phyloP scores from a whole-genome alignment of 108 stramenopile genomes.

The Mayamaea pseudoterrestris region DNA sequence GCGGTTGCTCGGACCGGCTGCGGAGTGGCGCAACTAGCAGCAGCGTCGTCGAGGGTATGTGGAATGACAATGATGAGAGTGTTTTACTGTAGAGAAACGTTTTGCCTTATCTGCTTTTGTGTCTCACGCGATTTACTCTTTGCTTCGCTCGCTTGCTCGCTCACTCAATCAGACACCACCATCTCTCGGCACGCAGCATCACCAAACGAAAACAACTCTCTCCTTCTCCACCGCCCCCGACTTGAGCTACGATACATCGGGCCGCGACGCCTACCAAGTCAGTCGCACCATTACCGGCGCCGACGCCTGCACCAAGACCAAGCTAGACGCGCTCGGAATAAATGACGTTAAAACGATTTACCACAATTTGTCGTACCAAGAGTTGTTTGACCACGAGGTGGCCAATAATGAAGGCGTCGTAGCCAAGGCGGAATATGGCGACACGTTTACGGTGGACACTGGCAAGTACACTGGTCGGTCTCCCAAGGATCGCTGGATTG shows the following conservation, averaged over 20 bases:
- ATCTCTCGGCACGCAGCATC: too few relatives aligned
- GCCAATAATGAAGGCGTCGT: conserved; percentile 81
- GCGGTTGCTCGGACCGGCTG: too few relatives aligned
- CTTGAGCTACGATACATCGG: background rate
- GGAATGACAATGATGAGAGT: too few relatives aligned
- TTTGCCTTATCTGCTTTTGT: too few relatives aligned
- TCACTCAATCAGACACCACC: too few relatives aligned
- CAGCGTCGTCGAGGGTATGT: too few relatives aligned
- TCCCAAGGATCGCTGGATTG: conserved; percentile 93
- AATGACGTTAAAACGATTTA: conserved; percentile 66
- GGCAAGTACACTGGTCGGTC: conserved; percentile 96
- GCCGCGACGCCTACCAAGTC: conserved; percentile 65
- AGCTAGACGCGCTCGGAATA: conserved; percentile 64
- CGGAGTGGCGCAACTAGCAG: too few relatives aligned
- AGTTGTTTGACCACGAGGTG: conserved; percentile 86
- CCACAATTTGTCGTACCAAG: conserved; percentile 88
- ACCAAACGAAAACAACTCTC: too few relatives aligned
- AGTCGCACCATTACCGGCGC: conserved; percentile 48
- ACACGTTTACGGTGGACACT: conserved; percentile 90
- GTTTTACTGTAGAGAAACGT: too few relatives aligned
- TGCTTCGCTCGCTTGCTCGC: too few relatives aligned
- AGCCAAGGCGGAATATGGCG: conserved; percentile 74
- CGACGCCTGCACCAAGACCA: conserved; percentile 63
- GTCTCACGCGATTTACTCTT: too few relatives aligned
- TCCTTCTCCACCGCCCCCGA: background rate